phyloP scores from a whole-genome alignment of 1,139 yeast genomes.

The Candida sojae region DNA sequence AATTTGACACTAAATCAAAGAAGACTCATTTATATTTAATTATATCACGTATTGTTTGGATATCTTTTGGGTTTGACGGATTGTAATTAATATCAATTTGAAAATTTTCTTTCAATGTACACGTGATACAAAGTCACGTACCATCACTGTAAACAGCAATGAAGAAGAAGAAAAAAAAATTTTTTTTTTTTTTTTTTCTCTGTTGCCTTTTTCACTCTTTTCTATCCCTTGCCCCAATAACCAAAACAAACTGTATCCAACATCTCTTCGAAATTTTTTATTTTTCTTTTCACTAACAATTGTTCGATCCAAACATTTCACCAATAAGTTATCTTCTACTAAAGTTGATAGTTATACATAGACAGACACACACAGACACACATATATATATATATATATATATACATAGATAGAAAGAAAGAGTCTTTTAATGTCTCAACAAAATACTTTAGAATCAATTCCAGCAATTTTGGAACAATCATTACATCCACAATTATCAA shows the following conservation, averaged over 20 bases:
- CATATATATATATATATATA: neutral
- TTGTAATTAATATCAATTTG: too few species aligned
- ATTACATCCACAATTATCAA: constrained; percentile 53
- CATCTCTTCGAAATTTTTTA: neutral
- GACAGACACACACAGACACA: neutral
- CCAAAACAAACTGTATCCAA: neutral
- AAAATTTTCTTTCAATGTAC: too few species aligned
- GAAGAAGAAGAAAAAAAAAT: neutral
- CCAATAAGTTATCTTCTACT: neutral
- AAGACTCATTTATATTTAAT: too few species aligned
- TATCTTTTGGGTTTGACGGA: too few species aligned
- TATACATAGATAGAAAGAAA: too few species aligned
- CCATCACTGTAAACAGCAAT: too few species aligned
- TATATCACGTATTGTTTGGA: too few species aligned
- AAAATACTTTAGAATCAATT: constrained; percentile 43
- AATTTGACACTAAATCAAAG: too few species aligned
- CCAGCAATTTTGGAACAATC: constrained; percentile 52
- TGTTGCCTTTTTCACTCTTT: neutral
- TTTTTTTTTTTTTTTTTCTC: neutral
- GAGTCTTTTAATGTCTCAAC: neutral
- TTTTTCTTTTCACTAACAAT: neutral
- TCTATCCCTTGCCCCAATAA: too few species aligned
- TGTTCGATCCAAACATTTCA: neutral
- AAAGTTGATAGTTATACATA: neutral
- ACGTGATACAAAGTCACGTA: too few species aligned